Evolutionary conservation across 1,284 basidiomycete genomes (phyloP), one percentile per base, ranked within the genome.

Genomic region (Butyriboletus appendiculatus): DNA sequence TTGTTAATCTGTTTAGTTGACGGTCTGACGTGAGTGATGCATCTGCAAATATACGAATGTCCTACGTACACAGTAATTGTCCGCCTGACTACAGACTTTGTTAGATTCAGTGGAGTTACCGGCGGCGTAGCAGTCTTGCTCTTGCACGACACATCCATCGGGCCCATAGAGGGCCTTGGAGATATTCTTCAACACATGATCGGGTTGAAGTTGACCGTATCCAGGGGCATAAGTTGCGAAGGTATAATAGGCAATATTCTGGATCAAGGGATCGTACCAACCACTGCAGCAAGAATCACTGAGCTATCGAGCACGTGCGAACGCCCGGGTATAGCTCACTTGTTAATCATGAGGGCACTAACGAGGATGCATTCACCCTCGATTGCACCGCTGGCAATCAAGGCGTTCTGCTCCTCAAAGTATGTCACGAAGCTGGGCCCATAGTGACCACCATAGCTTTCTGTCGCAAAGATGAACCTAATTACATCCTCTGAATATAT

Each of bases 381-480:
- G 26, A 88, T 71, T n/a, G 67, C 51, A 16, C 80, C 76, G 28
- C 66, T 61, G n/a, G 70, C 59, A 52, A 88, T 85, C 40, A 77
- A 71, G 0, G 72, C 71, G 51, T 89, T 90, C 65, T 89, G 85
- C 56, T 85, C 70, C 40, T 86, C 75, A 61, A 90, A 86, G 65
- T 79, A 86, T 1, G 81, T 79, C 30, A 86, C 81, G 62, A 84
- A 87, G 52, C 75, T 76, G 20, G 83, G 84, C 2, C 80, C 85
- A 60, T 86, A 88, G 62, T 88, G 85, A 0, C 86, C 86, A 3
- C 85, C 85, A 54, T 86, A 87, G 53, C 83, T 85, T 63, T 88
- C 84, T 0, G 83, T 83, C 1, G 81, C 76, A 50, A 85, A 77
- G n/a, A 85, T 77, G 59, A 86, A 85, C 56, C 84, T 85, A 35